Evolutionary conservation across 139 green algal genomes (phyloP), one percentile per base, ranked within the genome.

Genomic region (Desmodesmus armatus): DNA sequence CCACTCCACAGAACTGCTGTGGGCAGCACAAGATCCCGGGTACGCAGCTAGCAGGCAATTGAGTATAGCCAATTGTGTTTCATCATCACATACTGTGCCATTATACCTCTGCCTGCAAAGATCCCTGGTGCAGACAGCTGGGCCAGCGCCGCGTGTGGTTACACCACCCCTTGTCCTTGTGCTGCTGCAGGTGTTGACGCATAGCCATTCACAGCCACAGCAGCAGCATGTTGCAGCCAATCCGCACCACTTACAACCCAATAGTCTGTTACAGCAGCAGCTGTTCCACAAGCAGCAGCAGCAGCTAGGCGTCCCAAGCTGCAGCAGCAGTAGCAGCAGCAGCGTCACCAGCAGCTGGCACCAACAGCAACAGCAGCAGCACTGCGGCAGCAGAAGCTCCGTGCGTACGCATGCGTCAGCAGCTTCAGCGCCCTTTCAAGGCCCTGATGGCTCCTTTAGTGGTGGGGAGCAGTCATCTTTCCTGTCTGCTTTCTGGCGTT

Each of bases 401-500:
- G 49, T 70, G 2, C 23, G 23, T 47, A 73, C 23, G 5, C 21
- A 44, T 33, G 47, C 66, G 1, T 49, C 80, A 53, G 44, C 80
- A 71, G 44, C 43, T 21, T 71, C 80, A 71, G 67, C 80, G 5
- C 58, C 70, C 15, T 72, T 74, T 11, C 66, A 53, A 41, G 76
- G 76, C 21, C 76, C 76, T 27, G 76, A 82, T 55, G 76, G 76
- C 2, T 69, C 25, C 11, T 60, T 27, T 21, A 67, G 67, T 27
- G 31, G 37, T 31, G 39, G n/a, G 67, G 58, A 51, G 23, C 80
- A 75, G 41, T 43, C 44, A 6, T 87, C 84, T 31, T 98, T 98
- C 69, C 82, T 94, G 23, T 71, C 89, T 2, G 97, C 97, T 2
- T 99, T 99, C 65, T 99, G 97, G 97, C 98, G 98, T 89, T 99